Evolutionary conservation across 2,329 filamentous ascomycete genomes (phyloP), one percentile per base, ranked within the genome.

Genomic region (Cercospora brassicicola): DNA sequence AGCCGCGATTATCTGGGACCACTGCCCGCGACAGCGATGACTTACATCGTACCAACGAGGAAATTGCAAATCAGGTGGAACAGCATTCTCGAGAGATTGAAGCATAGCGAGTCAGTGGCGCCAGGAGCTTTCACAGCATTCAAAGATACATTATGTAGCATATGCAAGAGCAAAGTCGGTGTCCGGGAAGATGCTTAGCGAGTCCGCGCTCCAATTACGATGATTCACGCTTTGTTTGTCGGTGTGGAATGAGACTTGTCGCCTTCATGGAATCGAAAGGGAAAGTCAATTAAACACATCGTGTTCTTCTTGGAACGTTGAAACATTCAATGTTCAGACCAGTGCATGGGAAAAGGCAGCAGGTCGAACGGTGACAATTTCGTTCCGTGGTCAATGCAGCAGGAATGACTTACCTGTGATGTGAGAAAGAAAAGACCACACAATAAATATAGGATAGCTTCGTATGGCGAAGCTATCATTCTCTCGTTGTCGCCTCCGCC

Each of bases 11-110:
- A 15, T 69, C 69, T 23, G 72, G 71, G 6, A 69, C 72, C 7
- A 73, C 73, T 7, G 70, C 65, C 33, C 67, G 66, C 20, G 69
- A 72, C 42, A 69, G 66, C 57, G 73, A 72, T 30, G 72, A 71
- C 2, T 42, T 72, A n/a, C 56, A 51, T 13, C 63, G 62, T 18
- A 56, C 60, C 31, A 68, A 65, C 23, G 66, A 70, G 45, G 69
- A 71, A 23, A 53, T 64, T 51, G 64, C 53, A 13, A 64, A 67
- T 30, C 67, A 70, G 30, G 67, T 36, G 11, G 59, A 51, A 30
- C 67, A 51, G 23, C 23, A 59, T 48, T 59, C 63, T 28, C 62
- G 59, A 15, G 69, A 67, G 20, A 62, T 62, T 36, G 67, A 67
- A 57, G 63, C 62, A 28, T 71, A 60, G 59, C 30, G 30, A 20